Conservation (phyloP, 2,329 filamentous ascomycete genomes). For the Fusarium longipes region DNA sequence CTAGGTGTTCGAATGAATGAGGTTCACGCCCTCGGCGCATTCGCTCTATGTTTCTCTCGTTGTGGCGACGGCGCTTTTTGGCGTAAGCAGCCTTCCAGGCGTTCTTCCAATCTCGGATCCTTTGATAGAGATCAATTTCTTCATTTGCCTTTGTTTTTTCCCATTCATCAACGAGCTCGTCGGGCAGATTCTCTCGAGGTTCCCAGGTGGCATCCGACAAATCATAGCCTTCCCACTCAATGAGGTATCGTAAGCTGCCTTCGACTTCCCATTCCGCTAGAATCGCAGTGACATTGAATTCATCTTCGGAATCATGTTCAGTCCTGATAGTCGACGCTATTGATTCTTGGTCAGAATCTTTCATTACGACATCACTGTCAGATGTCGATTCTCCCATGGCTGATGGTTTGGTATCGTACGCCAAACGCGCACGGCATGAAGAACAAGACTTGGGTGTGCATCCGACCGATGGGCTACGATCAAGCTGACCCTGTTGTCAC, state of each 20-base stretch:
- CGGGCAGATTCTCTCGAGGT: constrained; percentile 56
- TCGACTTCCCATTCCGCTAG: constrained; percentile 57
- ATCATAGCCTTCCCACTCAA: constrained; percentile 53
- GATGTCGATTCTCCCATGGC: not conserved
- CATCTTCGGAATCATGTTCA: constrained; percentile 53
- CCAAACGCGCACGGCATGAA: not conserved
- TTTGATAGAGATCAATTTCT: constrained; percentile 52
- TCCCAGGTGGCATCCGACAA: constrained; percentile 62
- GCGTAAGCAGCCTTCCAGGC: constrained; percentile 46
- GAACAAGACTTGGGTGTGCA: not conserved
- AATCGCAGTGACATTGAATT: constrained; percentile 64
- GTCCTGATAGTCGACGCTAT: constrained; percentile 51
- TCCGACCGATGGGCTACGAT: not conserved
- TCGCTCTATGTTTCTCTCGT: constrained; percentile 59
- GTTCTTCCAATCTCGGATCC: constrained; percentile 53
- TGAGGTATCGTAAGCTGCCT: constrained; percentile 48
- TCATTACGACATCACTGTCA: constrained; percentile 2
- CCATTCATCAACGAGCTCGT: constrained; percentile 58
- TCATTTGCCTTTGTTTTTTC: constrained; percentile 53
- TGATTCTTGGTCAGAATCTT: constrained; percentile 47
- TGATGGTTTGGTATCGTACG: not conserved
- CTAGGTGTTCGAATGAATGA: constrained; percentile 37
- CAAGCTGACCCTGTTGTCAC: not conserved
- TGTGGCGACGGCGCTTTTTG: constrained; percentile 53
- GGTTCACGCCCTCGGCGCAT: constrained; percentile 50